Evolutionary conservation across 129 eudicot species (phyloP).

Genomic region (Pseudognaphalium luteoalbum): DNA sequence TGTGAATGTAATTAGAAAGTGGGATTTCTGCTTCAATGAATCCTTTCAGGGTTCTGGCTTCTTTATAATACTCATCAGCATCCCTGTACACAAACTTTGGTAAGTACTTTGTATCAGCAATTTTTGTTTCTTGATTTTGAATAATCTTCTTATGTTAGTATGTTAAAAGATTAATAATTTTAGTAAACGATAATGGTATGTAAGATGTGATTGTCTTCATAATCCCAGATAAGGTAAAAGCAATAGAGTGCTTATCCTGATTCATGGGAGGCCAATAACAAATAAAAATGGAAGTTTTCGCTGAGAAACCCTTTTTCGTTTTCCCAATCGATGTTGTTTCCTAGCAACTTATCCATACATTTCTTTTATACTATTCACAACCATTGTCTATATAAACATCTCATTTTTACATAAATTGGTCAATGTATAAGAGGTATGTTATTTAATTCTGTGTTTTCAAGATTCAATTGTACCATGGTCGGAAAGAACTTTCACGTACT

Average conservation of each 20-base stretch:
- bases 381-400: background rate
- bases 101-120: background rate
- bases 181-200: background rate
- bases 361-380: background rate
- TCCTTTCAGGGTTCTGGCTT: slow-evolving; percentile 18
- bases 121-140: background rate
- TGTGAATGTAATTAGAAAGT: background rate
- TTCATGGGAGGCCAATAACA: slow-evolving; percentile 57
- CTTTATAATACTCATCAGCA: background rate
- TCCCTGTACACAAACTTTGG: background rate
- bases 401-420: too few relatives aligned
- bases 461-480: too few relatives aligned
- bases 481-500: too few relatives aligned
- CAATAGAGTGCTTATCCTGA: slow-evolving; percentile 43
- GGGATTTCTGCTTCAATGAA: background rate
- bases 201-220: slow-evolving; percentile 37
- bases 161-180: background rate
- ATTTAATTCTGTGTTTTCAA: too few relatives aligned
- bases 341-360: slow-evolving; percentile 55
- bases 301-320: slow-evolving; percentile 40
- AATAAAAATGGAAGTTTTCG: slow-evolving; percentile 46
- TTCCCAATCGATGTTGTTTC: slow-evolving; percentile 36
- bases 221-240: slow-evolving; percentile 56
- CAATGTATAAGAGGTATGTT: too few relatives aligned
- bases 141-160: background rate